These are phyloP conservation scores for Ilex aquifolium DNA, from an alignment of 257 asterid genomes.

Conservation along the genomic window DNA sequence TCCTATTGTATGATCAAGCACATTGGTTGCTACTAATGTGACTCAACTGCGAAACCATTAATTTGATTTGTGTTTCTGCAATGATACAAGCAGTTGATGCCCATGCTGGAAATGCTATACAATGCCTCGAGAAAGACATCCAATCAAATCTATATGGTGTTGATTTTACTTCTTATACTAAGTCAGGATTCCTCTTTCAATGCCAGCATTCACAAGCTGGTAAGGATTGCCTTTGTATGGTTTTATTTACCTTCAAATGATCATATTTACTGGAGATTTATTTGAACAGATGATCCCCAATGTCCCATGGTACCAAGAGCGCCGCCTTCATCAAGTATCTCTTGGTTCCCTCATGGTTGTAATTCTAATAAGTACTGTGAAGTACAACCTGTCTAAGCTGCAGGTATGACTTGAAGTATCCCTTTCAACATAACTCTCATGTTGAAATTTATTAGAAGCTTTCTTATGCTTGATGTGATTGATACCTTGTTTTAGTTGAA, in stretches of 20 bases:
- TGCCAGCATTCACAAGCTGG: constrained; percentile 81
- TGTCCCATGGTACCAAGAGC: constrained; percentile 62
- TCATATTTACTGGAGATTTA: constrained; percentile 17
- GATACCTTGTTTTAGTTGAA: too few species aligned
- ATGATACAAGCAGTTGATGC: constrained; percentile 65
- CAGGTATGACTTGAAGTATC: constrained; percentile 40
- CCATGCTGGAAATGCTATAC: constrained; percentile 90
- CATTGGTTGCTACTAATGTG: too few species aligned
- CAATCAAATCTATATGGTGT: constrained; percentile 92
- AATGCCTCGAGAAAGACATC: constrained; percentile 76
- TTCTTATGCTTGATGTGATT: too few species aligned
- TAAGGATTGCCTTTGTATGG: constrained; percentile 22
- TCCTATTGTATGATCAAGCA: too few species aligned
- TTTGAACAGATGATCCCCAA: constrained; percentile 57
- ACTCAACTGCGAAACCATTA: not conserved
- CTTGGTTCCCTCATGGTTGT: constrained; percentile 81
- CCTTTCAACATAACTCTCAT: not conserved
- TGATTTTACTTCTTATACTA: constrained; percentile 76
- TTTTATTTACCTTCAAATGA: constrained; percentile 11
- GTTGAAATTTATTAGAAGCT: too few species aligned
- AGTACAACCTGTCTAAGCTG: constrained; percentile 60
- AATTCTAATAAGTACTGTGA: constrained; percentile 66
- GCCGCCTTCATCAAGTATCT: constrained; percentile 45
- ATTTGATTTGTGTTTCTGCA: constrained; percentile 17
- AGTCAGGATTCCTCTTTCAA: constrained; percentile 95